Evolutionary conservation across 495 filamentous ascomycete genomes (phyloP), one percentile per base, ranked within the genome.

Genomic region (Xylaria cubensis): DNA sequence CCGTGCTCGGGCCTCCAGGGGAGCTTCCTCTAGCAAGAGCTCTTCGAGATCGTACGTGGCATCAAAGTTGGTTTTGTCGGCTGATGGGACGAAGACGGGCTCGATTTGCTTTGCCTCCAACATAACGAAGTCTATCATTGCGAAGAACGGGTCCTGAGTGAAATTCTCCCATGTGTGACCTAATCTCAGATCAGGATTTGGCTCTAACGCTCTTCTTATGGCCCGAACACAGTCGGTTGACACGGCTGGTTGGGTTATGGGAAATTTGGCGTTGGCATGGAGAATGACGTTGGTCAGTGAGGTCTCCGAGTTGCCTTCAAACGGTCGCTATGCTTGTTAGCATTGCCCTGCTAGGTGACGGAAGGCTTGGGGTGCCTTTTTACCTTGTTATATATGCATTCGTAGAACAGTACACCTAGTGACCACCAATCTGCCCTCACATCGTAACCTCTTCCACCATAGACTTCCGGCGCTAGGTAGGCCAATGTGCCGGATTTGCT

Each of bases 381-480:
- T 83, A 95, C 95, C 91, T 97, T 98, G 82, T 96, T 98, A 83
- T 98, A 99, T 61, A 99, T 97, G 86, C 96, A 98, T 82, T 99
- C 96, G 82, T 97, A 99, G 80, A 98, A 97, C 3, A 95, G 89
- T 58, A 99, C 96, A 42, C 96, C 96, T 32, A 99, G 80, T 17
- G 95, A 97, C 96, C 96, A 99, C 96, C 96, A 99, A 81, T 99
- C 96, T 15, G 97, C 94, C 76, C 96, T 93, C 29, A 87, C 88
- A 67, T 89, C 87, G 76, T 99, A 99, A 10, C 95, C 96, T 50
- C 87, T 88, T 32, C 95, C 96, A 73, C 89, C 88, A 73, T 98
- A 99, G 32, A 98, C 97, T 78, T 99, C 96, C 1, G 96, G 96
- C 3, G 96, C 97, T 3, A 99, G 88, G 79, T 99, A 99, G 56